phyloP scores from a whole-genome alignment of 129 eudicot species.

The Flaveria sonorensis region DNA sequence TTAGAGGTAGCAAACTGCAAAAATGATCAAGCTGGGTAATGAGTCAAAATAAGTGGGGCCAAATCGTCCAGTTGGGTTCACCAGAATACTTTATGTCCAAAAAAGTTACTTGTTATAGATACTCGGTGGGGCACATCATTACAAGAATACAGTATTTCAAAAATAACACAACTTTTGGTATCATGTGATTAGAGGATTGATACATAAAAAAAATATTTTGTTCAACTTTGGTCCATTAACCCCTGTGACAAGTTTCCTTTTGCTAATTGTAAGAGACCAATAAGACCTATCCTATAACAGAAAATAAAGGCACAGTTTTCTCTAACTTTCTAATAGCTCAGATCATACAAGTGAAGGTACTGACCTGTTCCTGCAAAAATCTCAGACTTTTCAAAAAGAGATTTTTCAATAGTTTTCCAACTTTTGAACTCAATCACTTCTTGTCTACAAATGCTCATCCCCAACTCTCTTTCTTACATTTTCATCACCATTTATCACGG shows the following conservation, averaged over 20 bases:
- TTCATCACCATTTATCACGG: conserved; percentile 37
- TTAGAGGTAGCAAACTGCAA: neutral
- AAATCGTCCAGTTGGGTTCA: neutral
- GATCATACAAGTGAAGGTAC: conserved; percentile 15
- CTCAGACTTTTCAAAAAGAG: conserved; percentile 82
- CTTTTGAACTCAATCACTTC: conserved; percentile 46
- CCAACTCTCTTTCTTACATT: conserved; percentile 67
- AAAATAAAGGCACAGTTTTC: neutral
- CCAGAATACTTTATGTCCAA: neutral
- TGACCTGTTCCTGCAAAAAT: conserved; percentile 84
- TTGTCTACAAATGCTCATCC: conserved; percentile 56
- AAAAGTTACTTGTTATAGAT: neutral
- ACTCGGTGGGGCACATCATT: conserved; percentile 2
- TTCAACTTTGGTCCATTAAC: neutral
- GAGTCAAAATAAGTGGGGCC: neutral
- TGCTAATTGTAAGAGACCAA: neutral
- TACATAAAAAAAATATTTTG: neutral
- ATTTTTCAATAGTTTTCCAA: conserved; percentile 84
- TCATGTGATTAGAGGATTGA: neutral
- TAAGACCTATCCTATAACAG: conserved; percentile 8
- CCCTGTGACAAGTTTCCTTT: neutral
- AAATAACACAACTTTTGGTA: neutral
- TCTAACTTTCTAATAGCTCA: conserved; percentile 15
- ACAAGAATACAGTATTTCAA: neutral
- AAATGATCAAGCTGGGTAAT: neutral